Conservation (phyloP, 192 early-diverging fungal genomes). For the Pecoramyces ruminantium region DNA sequence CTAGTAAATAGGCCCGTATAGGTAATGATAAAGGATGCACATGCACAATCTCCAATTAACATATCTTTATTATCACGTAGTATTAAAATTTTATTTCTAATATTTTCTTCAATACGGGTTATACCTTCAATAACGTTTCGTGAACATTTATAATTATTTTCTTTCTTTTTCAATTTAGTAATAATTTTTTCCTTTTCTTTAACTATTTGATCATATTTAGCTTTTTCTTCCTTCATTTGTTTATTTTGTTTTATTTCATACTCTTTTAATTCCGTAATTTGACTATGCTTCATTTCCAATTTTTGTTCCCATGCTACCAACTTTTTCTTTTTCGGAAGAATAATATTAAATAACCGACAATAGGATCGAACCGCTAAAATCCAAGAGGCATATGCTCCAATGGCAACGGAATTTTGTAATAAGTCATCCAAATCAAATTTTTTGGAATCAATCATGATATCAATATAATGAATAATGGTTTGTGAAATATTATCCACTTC, state of each 20-base stretch:
- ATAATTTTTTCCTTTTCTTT: neutral
- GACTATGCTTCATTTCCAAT: neutral
- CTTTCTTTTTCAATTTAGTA: neutral
- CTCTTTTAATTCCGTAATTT: neutral
- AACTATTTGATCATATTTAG: neutral
- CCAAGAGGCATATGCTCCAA: neutral
- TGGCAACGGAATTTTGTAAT: neutral
- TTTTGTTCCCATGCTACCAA: neutral
- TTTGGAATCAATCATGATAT: neutral
- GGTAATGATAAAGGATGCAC: neutral
- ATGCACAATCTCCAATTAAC: neutral
- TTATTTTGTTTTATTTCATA: neutral
- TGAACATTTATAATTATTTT: neutral
- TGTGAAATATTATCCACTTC: neutral
- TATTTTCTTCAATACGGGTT: neutral
- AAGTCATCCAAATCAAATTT: neutral
- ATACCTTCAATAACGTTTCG: neutral
- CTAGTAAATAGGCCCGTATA: neutral
- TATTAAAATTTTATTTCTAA: neutral
- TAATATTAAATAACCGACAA: neutral
- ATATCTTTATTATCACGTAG: neutral
- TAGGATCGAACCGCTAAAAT: neutral
- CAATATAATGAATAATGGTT: neutral
- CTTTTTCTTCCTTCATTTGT: neutral
- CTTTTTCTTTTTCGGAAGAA: neutral